Evolutionary conservation across 768 basidiomycete species (phyloP).

Genomic region (Collybia sordida): DNA sequence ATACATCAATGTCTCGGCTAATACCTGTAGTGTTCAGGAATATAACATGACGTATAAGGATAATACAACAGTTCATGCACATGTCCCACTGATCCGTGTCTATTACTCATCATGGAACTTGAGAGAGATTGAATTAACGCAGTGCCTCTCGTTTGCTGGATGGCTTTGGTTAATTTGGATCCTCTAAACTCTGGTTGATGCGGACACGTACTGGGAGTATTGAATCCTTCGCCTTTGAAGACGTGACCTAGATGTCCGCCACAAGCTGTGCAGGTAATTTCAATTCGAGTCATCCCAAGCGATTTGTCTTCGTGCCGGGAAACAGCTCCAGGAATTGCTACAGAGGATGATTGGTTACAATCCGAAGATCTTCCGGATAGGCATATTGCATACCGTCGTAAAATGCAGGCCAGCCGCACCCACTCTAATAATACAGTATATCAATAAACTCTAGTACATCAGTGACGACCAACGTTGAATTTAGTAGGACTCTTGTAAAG

Average conservation of each 20-base stretch:
- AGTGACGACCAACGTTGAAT: slow-evolving; percentile 54
- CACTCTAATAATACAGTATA: slow-evolving; percentile 45
- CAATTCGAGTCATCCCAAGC: slow-evolving; percentile 69
- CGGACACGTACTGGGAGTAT: slow-evolving; percentile 64
- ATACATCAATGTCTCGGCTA: too few species aligned
- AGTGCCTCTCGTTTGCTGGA: slow-evolving; percentile 80
- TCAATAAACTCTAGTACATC: neutral
- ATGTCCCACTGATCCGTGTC: neutral
- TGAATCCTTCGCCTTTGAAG: slow-evolving; percentile 88
- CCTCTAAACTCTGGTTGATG: neutral
- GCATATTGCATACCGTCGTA: slow-evolving; percentile 65
- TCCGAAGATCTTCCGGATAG: neutral
- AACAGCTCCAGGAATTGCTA: slow-evolving; percentile 90
- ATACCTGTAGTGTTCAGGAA: too few species aligned
- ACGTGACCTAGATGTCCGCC: slow-evolving; percentile 95
- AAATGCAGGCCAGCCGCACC: slow-evolving; percentile 98
- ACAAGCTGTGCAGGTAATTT: slow-evolving; percentile 89
- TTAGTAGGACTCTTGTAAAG: slow-evolving; percentile 89
- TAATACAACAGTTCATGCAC: neutral
- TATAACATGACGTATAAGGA: neutral
- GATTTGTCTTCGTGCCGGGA: slow-evolving; percentile 70
- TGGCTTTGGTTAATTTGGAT: neutral
- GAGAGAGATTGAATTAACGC: slow-evolving; percentile 87
- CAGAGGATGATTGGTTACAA: neutral
- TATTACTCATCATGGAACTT: slow-evolving; percentile 61